These are phyloP conservation scores for Penicillium sp. DNA, from an alignment of 2,329 filamentous ascomycete genomes.

Conservation along the genomic window DNA sequence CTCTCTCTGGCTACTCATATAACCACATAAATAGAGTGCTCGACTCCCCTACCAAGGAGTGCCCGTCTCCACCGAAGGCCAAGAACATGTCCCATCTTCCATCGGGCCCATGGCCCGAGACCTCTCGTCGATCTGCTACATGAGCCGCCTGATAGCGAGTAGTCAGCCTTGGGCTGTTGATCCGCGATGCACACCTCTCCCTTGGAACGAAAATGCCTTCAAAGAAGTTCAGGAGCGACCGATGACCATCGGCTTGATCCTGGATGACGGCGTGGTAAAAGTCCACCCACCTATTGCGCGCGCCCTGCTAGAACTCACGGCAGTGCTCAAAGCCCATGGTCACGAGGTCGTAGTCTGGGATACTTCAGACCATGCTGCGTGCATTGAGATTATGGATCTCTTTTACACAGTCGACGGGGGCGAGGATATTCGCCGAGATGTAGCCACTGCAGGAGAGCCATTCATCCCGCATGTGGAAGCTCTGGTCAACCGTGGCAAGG, in stretches of 20 bases:
- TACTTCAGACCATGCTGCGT: slow-evolving; percentile 51
- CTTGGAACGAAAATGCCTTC: slow-evolving; percentile 53
- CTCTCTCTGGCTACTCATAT: not conserved
- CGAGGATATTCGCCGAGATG: slow-evolving; percentile 59
- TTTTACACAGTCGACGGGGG: slow-evolving; percentile 64
- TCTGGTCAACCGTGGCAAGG: slow-evolving; percentile 52
- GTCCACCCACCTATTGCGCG: slow-evolving; percentile 56
- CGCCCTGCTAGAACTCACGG: slow-evolving; percentile 39
- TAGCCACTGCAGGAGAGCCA: slow-evolving; percentile 58
- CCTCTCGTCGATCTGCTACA: slow-evolving; percentile 50
- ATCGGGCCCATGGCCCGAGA: slow-evolving; percentile 60
- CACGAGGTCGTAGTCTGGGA: slow-evolving; percentile 59
- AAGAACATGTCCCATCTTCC: slow-evolving; percentile 63
- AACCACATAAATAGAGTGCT: slow-evolving; percentile 45
- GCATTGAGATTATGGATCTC: slow-evolving; percentile 58
- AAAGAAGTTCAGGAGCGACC: slow-evolving; percentile 43
- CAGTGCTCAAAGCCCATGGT: slow-evolving; percentile 47
- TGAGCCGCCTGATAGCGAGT: slow-evolving; percentile 51
- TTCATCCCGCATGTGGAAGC: slow-evolving; percentile 59
- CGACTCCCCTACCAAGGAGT: slow-evolving; percentile 60
- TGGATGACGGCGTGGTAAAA: slow-evolving; percentile 56
- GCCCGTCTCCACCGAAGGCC: slow-evolving; percentile 61
- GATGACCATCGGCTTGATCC: slow-evolving; percentile 52
- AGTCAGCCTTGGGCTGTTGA: slow-evolving; percentile 56
- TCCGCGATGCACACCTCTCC: slow-evolving; percentile 53